These are phyloP conservation scores for Pichia cactophila DNA, from an alignment of 1,139 yeast species.

Conservation along the genomic window DNA sequence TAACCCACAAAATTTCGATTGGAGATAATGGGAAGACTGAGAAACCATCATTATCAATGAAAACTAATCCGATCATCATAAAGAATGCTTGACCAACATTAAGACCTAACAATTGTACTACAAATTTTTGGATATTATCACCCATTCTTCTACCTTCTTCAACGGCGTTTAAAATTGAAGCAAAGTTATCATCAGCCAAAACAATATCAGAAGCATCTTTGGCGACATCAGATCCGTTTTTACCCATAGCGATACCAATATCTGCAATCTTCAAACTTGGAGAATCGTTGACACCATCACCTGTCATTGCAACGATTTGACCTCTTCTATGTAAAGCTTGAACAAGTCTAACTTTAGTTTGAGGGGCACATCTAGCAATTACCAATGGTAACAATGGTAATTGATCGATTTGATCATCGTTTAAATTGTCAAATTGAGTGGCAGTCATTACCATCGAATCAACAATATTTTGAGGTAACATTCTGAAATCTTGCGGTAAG, in stretches of 20 bases:
- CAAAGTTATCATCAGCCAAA: constrained; percentile 67
- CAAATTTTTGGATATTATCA: constrained; percentile 72
- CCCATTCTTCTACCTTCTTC: constrained; percentile 84
- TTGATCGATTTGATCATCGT: constrained; percentile 56
- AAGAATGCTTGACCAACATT: constrained; percentile 73
- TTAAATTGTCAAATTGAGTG: constrained; percentile 55
- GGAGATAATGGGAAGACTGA: constrained; percentile 77
- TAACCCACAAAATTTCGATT: constrained; percentile 73
- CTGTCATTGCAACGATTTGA: constrained; percentile 77
- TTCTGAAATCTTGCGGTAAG: constrained; percentile 60
- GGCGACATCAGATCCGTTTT: constrained; percentile 76
- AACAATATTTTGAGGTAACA: constrained; percentile 54
- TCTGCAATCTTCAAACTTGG: constrained; percentile 76
- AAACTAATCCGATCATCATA: constrained; percentile 64
- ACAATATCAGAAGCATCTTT: constrained; percentile 76
- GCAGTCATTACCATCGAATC: constrained; percentile 73
- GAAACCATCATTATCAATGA: constrained; percentile 47
- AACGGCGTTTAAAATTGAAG: constrained; percentile 68
- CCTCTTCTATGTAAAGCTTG: constrained; percentile 71
- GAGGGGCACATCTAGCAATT: constrained; percentile 81
- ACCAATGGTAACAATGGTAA: constrained; percentile 71
- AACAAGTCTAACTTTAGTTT: constrained; percentile 76
- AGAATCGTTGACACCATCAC: constrained; percentile 82
- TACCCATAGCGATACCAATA: constrained; percentile 82
- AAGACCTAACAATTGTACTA: constrained; percentile 69